A percentile compares a stretch with the other conserved stretches of the same genome.
phyloP scores from a whole-genome alignment of 2,329 filamentous ascomycete species.

The Verticillium nonalfalfae region DNA sequence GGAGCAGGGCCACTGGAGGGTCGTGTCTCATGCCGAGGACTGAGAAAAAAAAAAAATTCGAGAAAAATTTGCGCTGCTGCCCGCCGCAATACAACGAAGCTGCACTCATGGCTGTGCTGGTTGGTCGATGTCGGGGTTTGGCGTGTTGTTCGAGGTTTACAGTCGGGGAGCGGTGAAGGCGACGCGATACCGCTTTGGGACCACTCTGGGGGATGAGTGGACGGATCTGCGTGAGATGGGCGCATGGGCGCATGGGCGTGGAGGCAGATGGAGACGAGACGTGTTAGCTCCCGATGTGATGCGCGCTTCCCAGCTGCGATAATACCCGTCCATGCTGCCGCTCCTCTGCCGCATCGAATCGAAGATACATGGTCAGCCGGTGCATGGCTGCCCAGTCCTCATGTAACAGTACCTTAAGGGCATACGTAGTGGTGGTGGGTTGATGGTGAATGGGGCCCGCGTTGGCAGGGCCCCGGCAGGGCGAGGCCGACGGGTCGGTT shows the following conservation, averaged over 20 bases:
- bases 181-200: conserved; percentile 13
- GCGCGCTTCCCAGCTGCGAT: conserved; percentile 1
- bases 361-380: conserved; percentile 19
- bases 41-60: background rate
- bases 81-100: background rate
- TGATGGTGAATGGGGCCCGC: background rate
- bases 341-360: background rate
- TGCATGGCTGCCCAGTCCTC: conserved; percentile 28
- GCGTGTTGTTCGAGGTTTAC: background rate
- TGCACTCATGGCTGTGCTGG: conserved; percentile 6
- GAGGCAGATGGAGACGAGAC: conserved; percentile 3
- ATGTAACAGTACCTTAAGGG: conserved; percentile 24
- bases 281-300: background rate
- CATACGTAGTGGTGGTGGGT: too few species aligned
- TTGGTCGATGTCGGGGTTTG: conserved; percentile 5
- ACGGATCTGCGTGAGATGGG: conserved; percentile 8
- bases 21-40: background rate
- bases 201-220: conserved; percentile 8
- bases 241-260: conserved; percentile 7
- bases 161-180: conserved; percentile 14
- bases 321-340: background rate
- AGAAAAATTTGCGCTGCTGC: background rate
- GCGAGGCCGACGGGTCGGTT: background rate
- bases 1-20: background rate
- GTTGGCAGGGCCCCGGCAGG: background rate